Base-by-base conservation (phyloP, 257 asterid genomes). In the Solanum tarapatanum region DNA sequence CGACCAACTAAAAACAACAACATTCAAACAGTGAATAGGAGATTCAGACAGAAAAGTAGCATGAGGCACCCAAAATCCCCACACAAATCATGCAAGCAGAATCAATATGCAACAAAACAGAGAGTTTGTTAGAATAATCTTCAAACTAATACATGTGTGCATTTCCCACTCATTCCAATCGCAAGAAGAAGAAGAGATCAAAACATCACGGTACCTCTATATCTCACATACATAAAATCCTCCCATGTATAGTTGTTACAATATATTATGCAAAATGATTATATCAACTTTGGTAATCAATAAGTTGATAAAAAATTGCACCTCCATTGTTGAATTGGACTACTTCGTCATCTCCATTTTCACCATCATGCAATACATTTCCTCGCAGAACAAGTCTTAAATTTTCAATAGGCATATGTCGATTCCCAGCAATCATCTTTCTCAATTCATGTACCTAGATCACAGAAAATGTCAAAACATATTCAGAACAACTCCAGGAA, bases 361-460 rank as follows among this genome's bases (percentile, higher is more conserved):
- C 80, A 89, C 85, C 86, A 84, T 95, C 98, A 14, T 89, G 95
- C 93, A 96, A 89, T 87, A 93, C 98, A 66, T 91, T 92, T 82
- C 99, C 99, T 82, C 84, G 92, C 86, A 94, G 94, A 90, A 96
- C 92, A 86, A 96, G 96, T 82, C 88, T 91, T 93, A 93, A 88
- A 74, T 92, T 92, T 79, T 93, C 94, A 16, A 89, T 68, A 69
- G 92, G 94, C 88, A 93, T 86, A 70, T 92, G 89, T 70, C 91
- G 91, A 86, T 89, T 89, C 86, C 82, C 92, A 85, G 97, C 93
- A 85, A 96, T 90, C 96, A 93, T 77, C 90, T 90, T 93, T 88
- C 99, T 93, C 95, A 96, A 92, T 88, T 94, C 98, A 91, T 43
- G 89, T 88, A 95, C 99, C 99, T 96, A 89, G 89, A 82, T 19